Percentiles rank a stretch among this genome's conserved stretches.
Conservation (phyloP, 257 asterid species). For the Rehmannia glutinosa region DNA sequence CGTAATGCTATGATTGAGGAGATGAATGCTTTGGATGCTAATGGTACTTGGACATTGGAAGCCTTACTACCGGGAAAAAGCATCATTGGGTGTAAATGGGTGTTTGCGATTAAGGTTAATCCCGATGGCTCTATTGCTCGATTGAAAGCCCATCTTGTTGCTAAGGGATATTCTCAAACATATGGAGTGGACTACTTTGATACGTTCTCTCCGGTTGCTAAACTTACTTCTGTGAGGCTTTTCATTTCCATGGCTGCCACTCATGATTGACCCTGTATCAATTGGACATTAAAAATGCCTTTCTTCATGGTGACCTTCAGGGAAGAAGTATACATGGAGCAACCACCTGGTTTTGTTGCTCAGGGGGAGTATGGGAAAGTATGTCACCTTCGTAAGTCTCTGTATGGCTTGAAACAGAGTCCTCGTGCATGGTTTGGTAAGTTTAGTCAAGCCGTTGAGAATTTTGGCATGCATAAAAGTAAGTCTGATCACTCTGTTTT, state of each 20-base stretch:
- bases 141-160: not conserved
- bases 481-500: too few species aligned
- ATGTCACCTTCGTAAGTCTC: not conserved
- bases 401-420: not conserved
- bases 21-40: not conserved
- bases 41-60: not conserved
- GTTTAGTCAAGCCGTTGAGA: too few species aligned
- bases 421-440: not conserved
- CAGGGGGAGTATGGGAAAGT: not conserved
- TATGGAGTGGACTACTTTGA: not conserved
- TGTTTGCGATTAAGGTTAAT: not conserved
- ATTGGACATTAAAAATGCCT: not conserved
- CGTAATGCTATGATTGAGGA: not conserved
- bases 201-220: not conserved
- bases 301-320: not conserved
- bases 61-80: not conserved
- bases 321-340: conserved; percentile 2
- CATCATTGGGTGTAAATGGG: not conserved
- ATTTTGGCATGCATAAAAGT: too few species aligned
- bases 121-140: not conserved
- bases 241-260: not conserved
- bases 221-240: not conserved
- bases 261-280: not conserved
- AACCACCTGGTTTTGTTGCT: conserved; percentile 2
- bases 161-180: not conserved